phyloP scores from a whole-genome alignment of 2,329 filamentous ascomycete species.

The Amauroascus niger region DNA sequence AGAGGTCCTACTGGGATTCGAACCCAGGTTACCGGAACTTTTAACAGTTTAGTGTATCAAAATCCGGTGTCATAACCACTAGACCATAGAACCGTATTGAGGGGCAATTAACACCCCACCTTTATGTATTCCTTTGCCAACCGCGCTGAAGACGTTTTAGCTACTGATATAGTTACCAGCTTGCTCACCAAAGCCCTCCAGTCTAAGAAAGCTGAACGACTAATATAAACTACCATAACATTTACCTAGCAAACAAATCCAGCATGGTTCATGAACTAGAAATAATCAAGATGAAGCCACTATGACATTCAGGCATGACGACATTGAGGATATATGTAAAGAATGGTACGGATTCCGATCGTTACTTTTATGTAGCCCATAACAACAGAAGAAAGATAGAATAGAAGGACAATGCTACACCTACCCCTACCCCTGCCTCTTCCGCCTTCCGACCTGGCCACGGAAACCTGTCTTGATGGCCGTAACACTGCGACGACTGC shows the following conservation, averaged over 20 bases:
- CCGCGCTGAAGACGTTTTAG: too few species aligned
- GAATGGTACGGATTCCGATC: background rate
- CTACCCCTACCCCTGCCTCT: conserved; percentile 76
- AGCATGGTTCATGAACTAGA: background rate
- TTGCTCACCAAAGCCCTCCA: too few species aligned
- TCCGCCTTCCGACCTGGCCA: conserved; percentile 97
- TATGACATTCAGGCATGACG: background rate
- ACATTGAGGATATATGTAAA: background rate
- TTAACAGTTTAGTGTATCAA: background rate
- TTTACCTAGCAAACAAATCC: background rate
- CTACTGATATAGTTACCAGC: too few species aligned
- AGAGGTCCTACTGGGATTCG: conserved; percentile 6
- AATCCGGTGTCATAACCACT: conserved; percentile 10
- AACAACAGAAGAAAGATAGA: background rate
- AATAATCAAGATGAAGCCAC: background rate
- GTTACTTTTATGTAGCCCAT: conserved; percentile 3
- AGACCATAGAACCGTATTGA: conserved; percentile 3
- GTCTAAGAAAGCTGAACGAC: background rate
- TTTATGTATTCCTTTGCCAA: background rate
- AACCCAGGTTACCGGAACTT: conserved; percentile 7
- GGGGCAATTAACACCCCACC: background rate
- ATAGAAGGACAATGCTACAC: conserved; percentile 21
- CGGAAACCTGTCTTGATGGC: conserved; percentile 99
- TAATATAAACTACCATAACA: background rate
- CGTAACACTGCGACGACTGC: conserved; percentile 75